These are phyloP conservation scores for Cyclospora cayetanensis DNA, from an alignment of 169 alveolate genomes.

Conservation along the genomic window DNA sequence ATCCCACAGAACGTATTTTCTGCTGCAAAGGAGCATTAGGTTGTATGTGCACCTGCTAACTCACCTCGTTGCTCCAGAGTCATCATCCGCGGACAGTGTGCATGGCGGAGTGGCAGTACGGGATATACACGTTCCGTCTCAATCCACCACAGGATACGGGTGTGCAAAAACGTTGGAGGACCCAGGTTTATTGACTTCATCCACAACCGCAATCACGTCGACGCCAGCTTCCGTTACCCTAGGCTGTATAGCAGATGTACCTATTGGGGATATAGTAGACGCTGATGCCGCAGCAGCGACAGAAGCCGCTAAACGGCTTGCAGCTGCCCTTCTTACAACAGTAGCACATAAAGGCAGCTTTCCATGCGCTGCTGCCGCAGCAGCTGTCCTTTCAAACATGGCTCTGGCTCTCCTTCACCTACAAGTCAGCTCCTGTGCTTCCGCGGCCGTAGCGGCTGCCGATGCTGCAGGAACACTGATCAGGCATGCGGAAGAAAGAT, in stretches of 20 bases:
- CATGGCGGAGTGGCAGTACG: too few species aligned
- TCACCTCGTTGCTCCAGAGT: not conserved
- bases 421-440: not conserved
- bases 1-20: not conserved
- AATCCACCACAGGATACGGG: too few species aligned
- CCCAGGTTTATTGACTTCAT: too few species aligned
- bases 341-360: not conserved
- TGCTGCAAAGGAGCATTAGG: conserved; percentile 17
- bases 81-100: too few species aligned
- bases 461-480: conserved; percentile 17
- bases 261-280: not conserved
- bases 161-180: too few species aligned
- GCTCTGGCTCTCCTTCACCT: conserved; percentile 7
- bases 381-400: conserved; percentile 16
- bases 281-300: not conserved
- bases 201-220: too few species aligned
- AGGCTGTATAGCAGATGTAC: not conserved
- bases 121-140: too few species aligned
- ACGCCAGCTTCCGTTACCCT: too few species aligned
- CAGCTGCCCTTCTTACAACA: not conserved
- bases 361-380: conserved; percentile 56
- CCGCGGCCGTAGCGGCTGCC: not conserved
- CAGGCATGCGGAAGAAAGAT: not conserved
- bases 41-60: not conserved
- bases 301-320: not conserved